Conservation (phyloP, 306 rosid species). For the Cicer chorassanicum region DNA sequence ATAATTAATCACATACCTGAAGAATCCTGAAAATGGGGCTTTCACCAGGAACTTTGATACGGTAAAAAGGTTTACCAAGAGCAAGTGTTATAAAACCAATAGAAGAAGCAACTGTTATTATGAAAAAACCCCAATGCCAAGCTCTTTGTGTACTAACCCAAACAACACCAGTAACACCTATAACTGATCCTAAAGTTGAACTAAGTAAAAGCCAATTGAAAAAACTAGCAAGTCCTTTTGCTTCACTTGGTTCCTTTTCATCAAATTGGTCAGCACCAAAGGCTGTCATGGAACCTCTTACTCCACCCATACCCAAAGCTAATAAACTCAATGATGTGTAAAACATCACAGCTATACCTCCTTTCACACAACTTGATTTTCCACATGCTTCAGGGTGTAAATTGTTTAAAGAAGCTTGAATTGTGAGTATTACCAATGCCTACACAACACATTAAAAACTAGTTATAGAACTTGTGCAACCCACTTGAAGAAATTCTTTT, state of each 20-base stretch:
- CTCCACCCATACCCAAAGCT: conserved; percentile 79
- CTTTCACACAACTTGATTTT: conserved; percentile 62
- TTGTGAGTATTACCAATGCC: conserved; percentile 66
- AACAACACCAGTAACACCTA: conserved; percentile 77
- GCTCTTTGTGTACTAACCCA: conserved; percentile 61
- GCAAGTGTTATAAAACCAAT: conserved; percentile 63
- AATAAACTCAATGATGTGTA: conserved; percentile 60
- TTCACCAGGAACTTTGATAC: conserved; percentile 58
- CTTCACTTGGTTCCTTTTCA: conserved; percentile 61
- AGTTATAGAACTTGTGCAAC: no score
- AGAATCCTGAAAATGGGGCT: conserved; percentile 62
- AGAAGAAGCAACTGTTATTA: conserved; percentile 56
- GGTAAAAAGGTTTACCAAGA: conserved; percentile 78
- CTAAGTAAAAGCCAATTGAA: conserved; percentile 75
- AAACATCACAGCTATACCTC: conserved; percentile 58
- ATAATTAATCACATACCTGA: conserved; percentile 48
- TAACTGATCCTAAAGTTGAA: conserved; percentile 60
- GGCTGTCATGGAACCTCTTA: conserved; percentile 72
- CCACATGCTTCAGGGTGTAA: conserved; percentile 61
- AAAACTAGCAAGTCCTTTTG: conserved; percentile 65
- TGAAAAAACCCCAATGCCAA: conserved; percentile 81
- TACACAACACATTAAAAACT: conserved; percentile 9
- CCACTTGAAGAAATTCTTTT: no score
- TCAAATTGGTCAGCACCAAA: conserved; percentile 91
- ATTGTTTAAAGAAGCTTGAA: conserved; percentile 60